Conservation (phyloP, 164 flowering plant genomes). For the Kalanchoe fedtschenkoi region DNA sequence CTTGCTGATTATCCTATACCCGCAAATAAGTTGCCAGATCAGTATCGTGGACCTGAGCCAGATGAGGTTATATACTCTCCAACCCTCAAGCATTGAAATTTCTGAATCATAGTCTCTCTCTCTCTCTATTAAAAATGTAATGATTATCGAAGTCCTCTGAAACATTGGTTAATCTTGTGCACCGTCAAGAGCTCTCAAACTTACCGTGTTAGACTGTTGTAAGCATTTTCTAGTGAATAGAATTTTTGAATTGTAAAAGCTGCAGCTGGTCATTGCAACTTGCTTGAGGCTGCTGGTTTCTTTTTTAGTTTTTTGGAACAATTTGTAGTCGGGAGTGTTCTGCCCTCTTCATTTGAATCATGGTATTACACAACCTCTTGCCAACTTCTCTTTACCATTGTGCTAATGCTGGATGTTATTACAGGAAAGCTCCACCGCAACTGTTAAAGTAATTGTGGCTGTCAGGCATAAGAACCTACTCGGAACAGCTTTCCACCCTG, state of each 20-base stretch:
- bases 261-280: too few species aligned
- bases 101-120: background rate
- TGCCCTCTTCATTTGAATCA: too few species aligned
- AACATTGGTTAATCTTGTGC: too few species aligned
- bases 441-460: constrained; percentile 73
- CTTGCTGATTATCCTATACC: constrained; percentile 52
- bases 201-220: background rate
- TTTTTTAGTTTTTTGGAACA: too few species aligned
- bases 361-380: too few species aligned
- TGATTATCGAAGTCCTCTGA: too few species aligned
- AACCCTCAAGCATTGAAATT: background rate
- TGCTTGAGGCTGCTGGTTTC: too few species aligned
- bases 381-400: too few species aligned
- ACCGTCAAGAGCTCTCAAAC: background rate
- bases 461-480: constrained; percentile 86
- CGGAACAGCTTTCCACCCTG: constrained; percentile 94
- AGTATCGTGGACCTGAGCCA: constrained; percentile 1
- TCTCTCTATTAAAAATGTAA: background rate
- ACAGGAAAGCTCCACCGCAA: constrained; percentile 37
- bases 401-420: too few species aligned
- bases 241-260: background rate
- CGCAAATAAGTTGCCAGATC: constrained; percentile 1
- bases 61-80: background rate
- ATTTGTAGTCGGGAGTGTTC: too few species aligned
- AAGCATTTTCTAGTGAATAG: too few species aligned